Percentiles rank a stretch among this genome's conserved stretches.
Conservation (phyloP, 352 stramenopile genomes). For the Thalassiosira mediterranea region DNA sequence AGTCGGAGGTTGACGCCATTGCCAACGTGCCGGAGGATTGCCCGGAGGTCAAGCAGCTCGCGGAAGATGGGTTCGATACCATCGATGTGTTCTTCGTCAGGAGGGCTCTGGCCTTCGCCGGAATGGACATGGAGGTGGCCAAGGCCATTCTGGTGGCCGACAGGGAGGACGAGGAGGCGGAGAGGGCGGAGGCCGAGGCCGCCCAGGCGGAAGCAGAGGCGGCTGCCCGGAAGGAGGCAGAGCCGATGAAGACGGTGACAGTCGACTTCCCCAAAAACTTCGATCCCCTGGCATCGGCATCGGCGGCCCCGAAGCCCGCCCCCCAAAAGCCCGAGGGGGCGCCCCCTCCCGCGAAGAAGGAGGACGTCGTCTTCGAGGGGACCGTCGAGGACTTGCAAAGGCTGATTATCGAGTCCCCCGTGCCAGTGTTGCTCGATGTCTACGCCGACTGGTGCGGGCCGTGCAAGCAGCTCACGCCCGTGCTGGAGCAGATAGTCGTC, state of each 20-base stretch:
- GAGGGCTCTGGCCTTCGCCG: constrained; percentile 75
- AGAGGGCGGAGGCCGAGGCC: constrained; percentile 44
- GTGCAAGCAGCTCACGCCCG: constrained; percentile 78
- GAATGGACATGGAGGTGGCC: constrained; percentile 75
- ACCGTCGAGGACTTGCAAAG: constrained; percentile 73
- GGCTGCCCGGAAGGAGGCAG: constrained; percentile 20
- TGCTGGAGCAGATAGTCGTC: constrained; percentile 79
- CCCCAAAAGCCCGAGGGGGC: constrained; percentile 35
- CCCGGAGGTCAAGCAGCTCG: constrained; percentile 55
- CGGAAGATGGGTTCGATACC: constrained; percentile 67
- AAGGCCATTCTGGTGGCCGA: constrained; percentile 79
- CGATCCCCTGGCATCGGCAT: constrained; percentile 33
- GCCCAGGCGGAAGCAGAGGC: constrained; percentile 13
- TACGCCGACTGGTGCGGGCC: constrained; percentile 82
- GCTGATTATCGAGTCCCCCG: constrained; percentile 81
- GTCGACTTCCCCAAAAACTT: constrained; percentile 77
- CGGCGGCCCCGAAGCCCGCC: constrained; percentile 7
- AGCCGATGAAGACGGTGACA: constrained; percentile 62
- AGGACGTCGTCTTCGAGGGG: constrained; percentile 80
- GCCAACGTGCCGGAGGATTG: constrained; percentile 63
- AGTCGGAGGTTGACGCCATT: constrained; percentile 76
- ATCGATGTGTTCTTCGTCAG: constrained; percentile 57
- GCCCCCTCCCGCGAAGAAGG: constrained; percentile 60
- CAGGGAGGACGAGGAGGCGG: constrained; percentile 71
- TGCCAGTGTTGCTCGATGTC: constrained; percentile 81